Base-by-base conservation (phyloP, 176 grass and related monocot species). In the Eremochloa ophiuroides region DNA sequence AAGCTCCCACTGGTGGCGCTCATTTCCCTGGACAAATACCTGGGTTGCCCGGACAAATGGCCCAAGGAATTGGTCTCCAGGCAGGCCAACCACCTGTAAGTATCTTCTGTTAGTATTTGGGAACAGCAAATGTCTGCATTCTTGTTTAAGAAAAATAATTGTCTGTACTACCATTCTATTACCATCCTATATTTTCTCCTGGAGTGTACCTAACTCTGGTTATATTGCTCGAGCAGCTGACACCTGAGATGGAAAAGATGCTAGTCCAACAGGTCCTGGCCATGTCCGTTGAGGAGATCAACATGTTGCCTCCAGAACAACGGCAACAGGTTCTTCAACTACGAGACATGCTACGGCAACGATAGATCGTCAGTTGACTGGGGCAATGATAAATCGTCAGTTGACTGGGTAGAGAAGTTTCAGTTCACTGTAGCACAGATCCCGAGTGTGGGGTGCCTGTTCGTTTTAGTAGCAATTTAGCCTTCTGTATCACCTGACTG, bases 271-370 rank as follows among this genome's bases (percentile, higher is more conserved):
- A 99, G 85, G 93, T 99, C 69, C 70, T 94, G 91, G 86, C 85
- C 69, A 94, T 99, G 70, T 93, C 93, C 0, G 82, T 78, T 3
- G 96, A 99, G 39, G 93, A 99, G 82, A 99, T 99, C 60, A 88
- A 93, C 83, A 80, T 90, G 83, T 73, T 99, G 77, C 88, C 96
- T 51, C 93, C 96, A 7, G 96, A 99, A 77, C 96, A 99, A 83
- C 86, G 93, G 33, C 91, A 95, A 26, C 96, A 99, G 75, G 96
- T 99, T 39, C 82, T 99, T 93, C 96, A 99, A 43, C 80, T 99
- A 30, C 91, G 90, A 27, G 96, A 99, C 5, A 95, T 99, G 93
- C 89, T 99, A 23, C 87, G 91, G 55, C 63, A 40, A 34, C 87
- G 73, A 84, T 76, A 39, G 23, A 9, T 10, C 16, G 11, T 25